Conservation (phyloP, 345 rosid species). For the Boechera retrofracta region DNA sequence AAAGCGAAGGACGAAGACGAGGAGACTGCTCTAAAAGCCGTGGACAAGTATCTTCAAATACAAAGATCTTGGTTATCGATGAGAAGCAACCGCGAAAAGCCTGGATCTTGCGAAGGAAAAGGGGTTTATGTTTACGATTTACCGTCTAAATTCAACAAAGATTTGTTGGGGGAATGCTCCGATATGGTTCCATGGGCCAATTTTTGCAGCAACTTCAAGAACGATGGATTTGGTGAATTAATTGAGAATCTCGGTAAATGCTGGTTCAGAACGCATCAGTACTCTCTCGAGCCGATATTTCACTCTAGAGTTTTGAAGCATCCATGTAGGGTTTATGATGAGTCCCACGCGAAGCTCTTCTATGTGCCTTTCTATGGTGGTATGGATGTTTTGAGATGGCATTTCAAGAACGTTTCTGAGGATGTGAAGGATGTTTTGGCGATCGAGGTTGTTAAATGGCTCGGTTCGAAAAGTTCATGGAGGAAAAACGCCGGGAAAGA, state of each 20-base stretch:
- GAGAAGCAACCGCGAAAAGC: constrained; percentile 9
- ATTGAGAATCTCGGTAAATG: constrained; percentile 65
- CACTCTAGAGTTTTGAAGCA: constrained; percentile 75
- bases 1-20: constrained; percentile 44
- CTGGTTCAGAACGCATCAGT: constrained; percentile 79
- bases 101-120: constrained; percentile 56
- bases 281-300: constrained; percentile 77
- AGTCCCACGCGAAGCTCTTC: constrained; percentile 69
- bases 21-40: constrained; percentile 50
- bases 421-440: constrained; percentile 68
- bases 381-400: constrained; percentile 84
- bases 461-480: constrained; percentile 63
- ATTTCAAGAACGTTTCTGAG: constrained; percentile 76
- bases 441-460: constrained; percentile 73
- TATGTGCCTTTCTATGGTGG: constrained; percentile 89
- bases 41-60: constrained; percentile 53
- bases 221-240: constrained; percentile 65
- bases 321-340: constrained; percentile 75
- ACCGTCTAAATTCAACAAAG: constrained; percentile 82
- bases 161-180: constrained; percentile 70
- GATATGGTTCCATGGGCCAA: constrained; percentile 80
- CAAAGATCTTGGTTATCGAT: constrained; percentile 62
- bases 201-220: constrained; percentile 63
- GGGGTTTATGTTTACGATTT: constrained; percentile 77
- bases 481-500: constrained; percentile 62